Base-by-base conservation (phyloP, 1,139 yeast species). In the Geotrichum phurueaensis region DNA sequence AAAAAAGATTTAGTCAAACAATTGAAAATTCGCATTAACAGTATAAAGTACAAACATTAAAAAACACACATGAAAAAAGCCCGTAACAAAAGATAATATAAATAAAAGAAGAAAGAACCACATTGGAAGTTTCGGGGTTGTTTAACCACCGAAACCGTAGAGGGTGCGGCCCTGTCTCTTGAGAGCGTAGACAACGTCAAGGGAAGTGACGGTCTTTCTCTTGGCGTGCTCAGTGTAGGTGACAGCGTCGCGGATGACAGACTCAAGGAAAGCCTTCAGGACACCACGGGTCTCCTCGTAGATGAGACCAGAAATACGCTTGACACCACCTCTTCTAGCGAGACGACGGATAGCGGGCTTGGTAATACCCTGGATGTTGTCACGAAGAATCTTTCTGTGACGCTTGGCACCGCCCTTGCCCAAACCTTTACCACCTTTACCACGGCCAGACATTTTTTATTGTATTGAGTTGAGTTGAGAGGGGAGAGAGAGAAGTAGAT, bases 261-360 rank as follows among this genome's bases (percentile, higher is more conserved):
- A 87, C 81, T 91, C 97, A 76, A 94, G 85, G 88, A 92, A 94
- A 65, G 96, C 84, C 83, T 92, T 92, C 72, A 94, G 84, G 71
- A 94, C 98, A 70, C 89, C 94, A 83, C 99, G 90, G 75, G 95
- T 97, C 84, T 92, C 97, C 82, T 94, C 98, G 84, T 94, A 94
- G 79, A 94, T 92, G 77, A 92, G 84, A 76, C 97, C 98, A 68
- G 98, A 92, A 74, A 94, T 94, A 88, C 98, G 97, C 87, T 94
- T 94, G 77, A 94, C 99, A 89, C 99, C 99, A 83, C 99, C 99
- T 89, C 99, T 91, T 87, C 99, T 92, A 65, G 99, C 99, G 75
- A 94, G 87, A 89, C 99, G 92, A 84, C 99, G 91, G 78, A 94
- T 94, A 75, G 99, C 99, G 78, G 99, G 99, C 85, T 94, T 94